Evolutionary conservation across 2,329 filamentous ascomycete species (phyloP).

Genomic region (Fusarium pseudonygamai): DNA sequence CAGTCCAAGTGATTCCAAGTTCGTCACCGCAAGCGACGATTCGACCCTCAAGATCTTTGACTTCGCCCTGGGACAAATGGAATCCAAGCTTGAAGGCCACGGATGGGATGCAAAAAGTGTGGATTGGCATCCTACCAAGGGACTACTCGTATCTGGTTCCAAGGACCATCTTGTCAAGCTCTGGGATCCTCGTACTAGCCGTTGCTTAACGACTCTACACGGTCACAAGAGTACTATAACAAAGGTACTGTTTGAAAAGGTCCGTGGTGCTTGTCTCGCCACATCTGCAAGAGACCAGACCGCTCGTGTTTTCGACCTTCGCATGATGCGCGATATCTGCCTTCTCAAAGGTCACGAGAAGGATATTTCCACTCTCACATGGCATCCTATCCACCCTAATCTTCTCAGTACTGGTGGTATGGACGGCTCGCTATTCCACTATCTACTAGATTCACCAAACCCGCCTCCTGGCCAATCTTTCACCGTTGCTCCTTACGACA

Average conservation of each 20-base stretch:
- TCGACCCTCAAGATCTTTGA: constrained; percentile 95
- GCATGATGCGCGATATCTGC: constrained; percentile 98
- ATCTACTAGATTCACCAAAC: constrained; percentile 95
- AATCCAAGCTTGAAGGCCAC: constrained; percentile 88
- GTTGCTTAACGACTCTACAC: constrained; percentile 91
- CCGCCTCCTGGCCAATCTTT: constrained; percentile 76
- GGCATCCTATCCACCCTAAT: constrained; percentile 92
- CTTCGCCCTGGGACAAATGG: constrained; percentile 86
- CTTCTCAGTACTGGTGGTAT: constrained; percentile 90
- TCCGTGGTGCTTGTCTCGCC: constrained; percentile 84
- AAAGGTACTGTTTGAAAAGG: constrained; percentile 88
- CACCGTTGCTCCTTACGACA: constrained; percentile 85
- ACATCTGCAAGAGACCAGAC: constrained; percentile 95
- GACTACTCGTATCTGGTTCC: constrained; percentile 91
- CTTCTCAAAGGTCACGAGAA: constrained; percentile 95
- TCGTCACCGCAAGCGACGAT: constrained; percentile 95
- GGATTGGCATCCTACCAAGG: constrained; percentile 97
- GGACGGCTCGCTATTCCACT: constrained; percentile 91
- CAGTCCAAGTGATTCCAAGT: constrained; percentile 93
- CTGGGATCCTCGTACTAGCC: constrained; percentile 93
- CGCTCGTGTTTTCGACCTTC: constrained; percentile 90
- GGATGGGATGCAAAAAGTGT: constrained; percentile 98
- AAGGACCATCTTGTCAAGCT: constrained; percentile 98
- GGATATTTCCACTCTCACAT: constrained; percentile 89
- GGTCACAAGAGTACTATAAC: constrained; percentile 98